Base-by-base conservation (phyloP, 306 rosid species). In the Cicer bijugum region DNA sequence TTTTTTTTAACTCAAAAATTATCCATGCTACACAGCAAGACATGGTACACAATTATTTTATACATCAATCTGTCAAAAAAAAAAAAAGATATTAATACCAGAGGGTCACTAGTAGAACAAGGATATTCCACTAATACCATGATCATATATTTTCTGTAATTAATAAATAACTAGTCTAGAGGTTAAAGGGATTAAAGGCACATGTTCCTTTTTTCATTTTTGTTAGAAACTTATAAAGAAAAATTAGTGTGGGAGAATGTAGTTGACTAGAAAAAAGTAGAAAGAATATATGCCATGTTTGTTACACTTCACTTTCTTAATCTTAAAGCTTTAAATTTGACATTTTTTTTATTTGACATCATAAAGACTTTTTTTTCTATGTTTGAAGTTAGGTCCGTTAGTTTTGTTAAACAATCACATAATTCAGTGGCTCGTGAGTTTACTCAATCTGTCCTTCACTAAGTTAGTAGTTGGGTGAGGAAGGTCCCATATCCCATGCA, bases 261-360 rank as follows among this genome's bases (percentile, higher is more conserved):
- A 39, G 33, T 16, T 19, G 33, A 6, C 52, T 47, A 57, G 50
- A 17, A 57, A 35, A 60, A 51, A 38, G 75, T 37, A 37, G 59
- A 77, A 69, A 45, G n/a, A n/a, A 48, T 6, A 35, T 67, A 1
- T 43, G 66, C 33, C 39, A 38, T 52, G 38, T 70, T 52, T 51
- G 35, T 37, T 52, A 9, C 64, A 16, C 42, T 56, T 53, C 65
- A 38, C 8, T 53, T 71, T 71, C 75, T 71, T 71, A 23, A 23
- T 23, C 4, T 2, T 23, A 23, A 23, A 23, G 33, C 33, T 23
- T 23, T 23, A 23, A 67, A 23, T 46, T 45, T 67, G 40, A 42
- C 16, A 44, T 17, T 17, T 11, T 8, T 33, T 59, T 33, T 6
- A 59, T 23, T 23, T 23, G 28, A 23, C 3, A 23, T 23, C 33